Evolutionary conservation across 345 rosid species (phyloP).

Genomic region (Anastatica hierochuntica): DNA sequence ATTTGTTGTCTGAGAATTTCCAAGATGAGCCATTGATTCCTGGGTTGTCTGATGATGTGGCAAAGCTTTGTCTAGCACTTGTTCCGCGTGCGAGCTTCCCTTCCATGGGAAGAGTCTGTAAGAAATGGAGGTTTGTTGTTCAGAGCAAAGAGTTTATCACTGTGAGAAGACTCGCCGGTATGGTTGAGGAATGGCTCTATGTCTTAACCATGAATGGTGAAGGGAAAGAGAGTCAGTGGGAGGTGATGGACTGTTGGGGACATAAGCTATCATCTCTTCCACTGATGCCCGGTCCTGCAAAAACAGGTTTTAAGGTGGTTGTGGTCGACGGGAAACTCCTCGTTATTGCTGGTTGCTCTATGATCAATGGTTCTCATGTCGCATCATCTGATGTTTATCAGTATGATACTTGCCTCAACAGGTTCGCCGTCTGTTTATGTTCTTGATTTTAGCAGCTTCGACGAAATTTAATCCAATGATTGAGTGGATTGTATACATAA

Average conservation of each 20-base stretch:
- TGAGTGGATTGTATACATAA: background rate
- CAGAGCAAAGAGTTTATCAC: constrained; percentile 71
- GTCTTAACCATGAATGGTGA: constrained; percentile 48
- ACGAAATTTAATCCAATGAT: background rate
- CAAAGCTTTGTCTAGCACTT: constrained; percentile 71
- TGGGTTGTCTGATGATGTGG: constrained; percentile 85
- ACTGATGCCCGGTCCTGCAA: constrained; percentile 64
- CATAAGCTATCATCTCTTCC: constrained; percentile 49
- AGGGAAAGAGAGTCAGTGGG: constrained; percentile 78
- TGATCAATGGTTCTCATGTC: constrained; percentile 35
- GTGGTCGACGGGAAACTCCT: constrained; percentile 69
- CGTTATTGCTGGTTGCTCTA: constrained; percentile 61
- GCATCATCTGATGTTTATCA: constrained; percentile 66
- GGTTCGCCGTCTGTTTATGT: too few relatives aligned
- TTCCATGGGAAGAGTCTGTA: constrained; percentile 68
- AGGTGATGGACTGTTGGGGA: constrained; percentile 62
- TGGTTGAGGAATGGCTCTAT: constrained; percentile 82
- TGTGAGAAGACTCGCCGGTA: constrained; percentile 55
- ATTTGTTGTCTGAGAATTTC: constrained; percentile 23
- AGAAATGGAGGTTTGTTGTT: constrained; percentile 75
- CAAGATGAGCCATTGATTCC: constrained; percentile 47
- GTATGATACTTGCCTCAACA: constrained; percentile 77
- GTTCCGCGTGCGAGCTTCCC: constrained; percentile 66
- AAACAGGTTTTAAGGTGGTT: constrained; percentile 62
- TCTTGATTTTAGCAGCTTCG: background rate